A percentile compares a stretch with the other conserved stretches of the same genome.
Evolutionary conservation across 1,284 basidiomycete species (phyloP).

Genomic region (Microbotryum lychnidis-dioicae): DNA sequence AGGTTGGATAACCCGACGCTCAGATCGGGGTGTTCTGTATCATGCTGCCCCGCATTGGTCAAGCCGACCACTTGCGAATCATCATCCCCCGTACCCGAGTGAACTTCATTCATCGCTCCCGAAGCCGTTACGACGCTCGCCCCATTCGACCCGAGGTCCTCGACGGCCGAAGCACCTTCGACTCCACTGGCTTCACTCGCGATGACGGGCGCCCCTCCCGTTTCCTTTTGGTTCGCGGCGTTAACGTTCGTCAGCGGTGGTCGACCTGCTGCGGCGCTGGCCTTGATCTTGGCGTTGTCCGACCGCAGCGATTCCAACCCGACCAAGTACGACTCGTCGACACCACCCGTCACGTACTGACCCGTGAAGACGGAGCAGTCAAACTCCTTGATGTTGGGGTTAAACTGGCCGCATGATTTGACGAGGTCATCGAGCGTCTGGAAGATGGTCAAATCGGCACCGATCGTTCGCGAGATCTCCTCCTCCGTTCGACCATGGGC

Average conservation of each 20-base stretch:
- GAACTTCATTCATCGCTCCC: constrained; percentile 15
- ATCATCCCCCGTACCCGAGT: constrained; percentile 13
- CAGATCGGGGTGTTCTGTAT: background rate
- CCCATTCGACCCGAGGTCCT: constrained; percentile 1
- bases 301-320: constrained; percentile 69
- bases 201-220: background rate
- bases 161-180: background rate
- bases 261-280: background rate
- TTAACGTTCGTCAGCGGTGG: constrained; percentile 10
- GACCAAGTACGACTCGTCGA: constrained; percentile 74
- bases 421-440: constrained; percentile 90
- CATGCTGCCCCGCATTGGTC: constrained; percentile 6
- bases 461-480: constrained; percentile 74
- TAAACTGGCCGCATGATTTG: constrained; percentile 78
- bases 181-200: background rate
- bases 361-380: constrained; percentile 99
- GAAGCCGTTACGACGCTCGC: constrained; percentile 12
- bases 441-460: constrained; percentile 94
- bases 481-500: constrained; percentile 70
- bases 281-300: constrained; percentile 63
- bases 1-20: constrained; percentile 12
- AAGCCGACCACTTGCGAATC: constrained; percentile 17
- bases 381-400: constrained; percentile 67
- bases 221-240: background rate
- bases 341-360: constrained; percentile 92